A percentile compares a stretch with the other conserved stretches of the same genome.
These are phyloP conservation scores for Chaetomium sp. DNA, from an alignment of 2,329 filamentous ascomycete genomes.

Conservation along the genomic window DNA sequence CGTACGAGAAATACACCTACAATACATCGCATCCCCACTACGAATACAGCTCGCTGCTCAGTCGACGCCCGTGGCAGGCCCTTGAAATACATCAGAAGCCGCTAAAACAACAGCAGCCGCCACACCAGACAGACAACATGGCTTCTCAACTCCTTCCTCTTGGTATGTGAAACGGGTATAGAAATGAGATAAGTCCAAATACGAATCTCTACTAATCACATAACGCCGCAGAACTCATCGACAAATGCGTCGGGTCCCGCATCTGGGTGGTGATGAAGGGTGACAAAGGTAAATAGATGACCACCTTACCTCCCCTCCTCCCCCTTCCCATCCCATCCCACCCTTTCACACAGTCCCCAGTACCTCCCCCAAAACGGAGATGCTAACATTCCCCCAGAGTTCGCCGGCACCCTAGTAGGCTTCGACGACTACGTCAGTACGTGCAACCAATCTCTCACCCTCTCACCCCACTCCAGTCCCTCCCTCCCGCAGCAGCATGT, in stretches of 20 bases:
- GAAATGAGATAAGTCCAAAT: background rate
- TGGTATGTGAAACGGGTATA: conserved; percentile 26
- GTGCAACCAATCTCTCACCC: conserved; percentile 50
- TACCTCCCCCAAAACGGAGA: background rate
- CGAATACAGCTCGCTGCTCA: background rate
- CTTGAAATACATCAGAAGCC: conserved; percentile 14
- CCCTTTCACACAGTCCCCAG: too few species aligned
- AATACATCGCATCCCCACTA: background rate
- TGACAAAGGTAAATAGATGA: conserved; percentile 72
- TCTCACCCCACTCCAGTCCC: background rate
- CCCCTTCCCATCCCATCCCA: too few species aligned
- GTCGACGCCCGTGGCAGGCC: background rate
- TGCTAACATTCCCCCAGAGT: conserved; percentile 62
- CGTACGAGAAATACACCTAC: conserved; percentile 19
- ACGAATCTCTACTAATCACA: background rate
- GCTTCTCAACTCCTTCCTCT: conserved; percentile 68
- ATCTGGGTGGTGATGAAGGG: conserved; percentile 99
- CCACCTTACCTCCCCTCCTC: background rate
- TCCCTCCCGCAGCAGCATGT: background rate
- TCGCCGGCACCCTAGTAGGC: conserved; percentile 88
- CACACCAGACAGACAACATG: conserved; percentile 49
- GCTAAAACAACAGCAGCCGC: conserved; percentile 9
- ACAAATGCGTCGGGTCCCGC: conserved; percentile 95
- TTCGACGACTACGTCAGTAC: conserved; percentile 99
- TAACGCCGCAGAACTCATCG: conserved; percentile 78